These are phyloP conservation scores for Pichia sp. DNA, from an alignment of 1,139 yeast genomes.

Conservation along the genomic window DNA sequence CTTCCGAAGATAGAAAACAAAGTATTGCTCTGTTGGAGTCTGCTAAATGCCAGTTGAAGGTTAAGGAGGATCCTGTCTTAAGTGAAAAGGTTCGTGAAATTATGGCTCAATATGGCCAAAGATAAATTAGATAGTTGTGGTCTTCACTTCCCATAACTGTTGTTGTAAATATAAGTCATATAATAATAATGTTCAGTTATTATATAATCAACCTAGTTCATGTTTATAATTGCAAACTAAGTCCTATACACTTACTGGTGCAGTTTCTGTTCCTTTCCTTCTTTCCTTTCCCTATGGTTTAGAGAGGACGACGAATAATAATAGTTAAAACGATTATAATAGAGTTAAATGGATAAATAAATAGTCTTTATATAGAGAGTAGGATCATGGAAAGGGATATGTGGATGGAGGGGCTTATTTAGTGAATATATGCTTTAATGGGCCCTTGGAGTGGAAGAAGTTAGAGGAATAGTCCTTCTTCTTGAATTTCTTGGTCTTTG, in stretches of 20 bases:
- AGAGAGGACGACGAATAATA: background rate
- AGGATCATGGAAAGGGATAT: background rate
- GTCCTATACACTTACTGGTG: background rate
- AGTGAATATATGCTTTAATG: slow-evolving; percentile 78
- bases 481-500: slow-evolving; percentile 67
- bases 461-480: slow-evolving; percentile 72
- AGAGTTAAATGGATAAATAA: background rate
- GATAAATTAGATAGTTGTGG: background rate
- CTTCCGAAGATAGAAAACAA: slow-evolving; percentile 82
- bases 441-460: slow-evolving; percentile 66
- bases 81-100: slow-evolving; percentile 42
- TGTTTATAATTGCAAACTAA: slow-evolving; percentile 4
- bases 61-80: slow-evolving; percentile 62
- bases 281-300: background rate
- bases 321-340: background rate
- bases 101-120: slow-evolving; percentile 21
- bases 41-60: slow-evolving; percentile 71
- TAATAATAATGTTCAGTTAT: background rate
- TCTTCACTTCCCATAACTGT: background rate
- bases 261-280: too few species aligned
- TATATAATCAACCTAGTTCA: background rate
- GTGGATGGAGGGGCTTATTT: slow-evolving; percentile 39
- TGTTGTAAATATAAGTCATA: background rate
- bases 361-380: background rate
- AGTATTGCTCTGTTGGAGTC: slow-evolving; percentile 93